phyloP scores from a whole-genome alignment of 1,284 basidiomycete genomes.

The Fomitopsis betulina region DNA sequence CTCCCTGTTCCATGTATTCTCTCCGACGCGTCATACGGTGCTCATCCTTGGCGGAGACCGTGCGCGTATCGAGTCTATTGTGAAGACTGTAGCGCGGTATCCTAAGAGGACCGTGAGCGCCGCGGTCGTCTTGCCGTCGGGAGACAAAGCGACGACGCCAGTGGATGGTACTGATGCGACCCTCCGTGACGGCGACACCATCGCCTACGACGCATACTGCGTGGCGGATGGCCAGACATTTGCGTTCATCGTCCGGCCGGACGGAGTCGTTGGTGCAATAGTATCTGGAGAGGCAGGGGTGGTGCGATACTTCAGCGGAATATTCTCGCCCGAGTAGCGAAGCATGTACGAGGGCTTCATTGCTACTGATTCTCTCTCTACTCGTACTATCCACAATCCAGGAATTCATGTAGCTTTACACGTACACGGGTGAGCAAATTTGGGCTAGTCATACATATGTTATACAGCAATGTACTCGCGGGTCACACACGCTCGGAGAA shows the following conservation, averaged over 20 bases:
- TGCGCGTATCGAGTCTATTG: neutral
- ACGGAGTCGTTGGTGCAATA: constrained; percentile 33
- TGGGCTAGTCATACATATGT: too few species aligned
- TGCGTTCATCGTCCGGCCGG: constrained; percentile 30
- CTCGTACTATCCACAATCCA: too few species aligned
- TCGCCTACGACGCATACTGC: constrained; percentile 19
- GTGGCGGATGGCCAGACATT: constrained; percentile 12
- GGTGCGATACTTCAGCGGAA: constrained; percentile 22
- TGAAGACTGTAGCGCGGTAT: neutral
- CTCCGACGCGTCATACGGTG: constrained; percentile 13
- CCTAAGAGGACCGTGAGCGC: constrained; percentile 2
- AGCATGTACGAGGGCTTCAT: too few species aligned
- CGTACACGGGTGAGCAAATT: too few species aligned
- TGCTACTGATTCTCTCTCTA: too few species aligned
- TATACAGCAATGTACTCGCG: too few species aligned
- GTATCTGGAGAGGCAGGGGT: constrained; percentile 26
- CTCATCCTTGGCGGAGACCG: constrained; percentile 16
- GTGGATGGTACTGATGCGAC: neutral
- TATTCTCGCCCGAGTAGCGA: neutral
- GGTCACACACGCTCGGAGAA: too few species aligned
- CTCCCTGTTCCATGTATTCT: constrained; percentile 13
- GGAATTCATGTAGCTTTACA: too few species aligned
- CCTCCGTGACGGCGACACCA: constrained; percentile 15
- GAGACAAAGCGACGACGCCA: constrained; percentile 7
- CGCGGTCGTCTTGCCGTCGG: constrained; percentile 2